A percentile compares a stretch with the other conserved stretches of the same genome.
phyloP scores from a whole-genome alignment of 2,329 filamentous ascomycete species.

The Helotiales sp. region DNA sequence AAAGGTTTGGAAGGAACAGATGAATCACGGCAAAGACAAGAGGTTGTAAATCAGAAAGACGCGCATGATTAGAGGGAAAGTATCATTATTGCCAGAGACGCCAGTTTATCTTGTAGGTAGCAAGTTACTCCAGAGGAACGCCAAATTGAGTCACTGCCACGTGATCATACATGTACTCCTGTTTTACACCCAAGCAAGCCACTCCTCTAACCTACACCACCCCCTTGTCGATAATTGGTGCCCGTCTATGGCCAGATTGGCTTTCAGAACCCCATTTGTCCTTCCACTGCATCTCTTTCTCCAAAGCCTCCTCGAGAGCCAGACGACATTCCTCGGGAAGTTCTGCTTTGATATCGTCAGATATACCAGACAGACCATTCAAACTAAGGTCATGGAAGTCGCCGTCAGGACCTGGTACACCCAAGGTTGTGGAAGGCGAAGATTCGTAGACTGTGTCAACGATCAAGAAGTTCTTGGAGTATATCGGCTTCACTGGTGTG shows the following conservation, averaged over 20 bases:
- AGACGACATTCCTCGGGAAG: slow-evolving; percentile 72
- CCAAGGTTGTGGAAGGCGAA: slow-evolving; percentile 58
- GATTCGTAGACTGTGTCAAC: slow-evolving; percentile 64
- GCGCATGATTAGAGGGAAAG: not conserved
- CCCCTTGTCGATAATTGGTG: slow-evolving; percentile 66
- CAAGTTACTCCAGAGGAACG: not conserved
- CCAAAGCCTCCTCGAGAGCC: slow-evolving; percentile 72
- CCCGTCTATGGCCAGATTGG: slow-evolving; percentile 56
- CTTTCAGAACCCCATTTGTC: slow-evolving; percentile 73
- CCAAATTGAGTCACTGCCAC: slow-evolving; percentile 12
- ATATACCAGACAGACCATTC: slow-evolving; percentile 65
- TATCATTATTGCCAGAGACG: not conserved
- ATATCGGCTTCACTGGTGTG: slow-evolving; percentile 57
- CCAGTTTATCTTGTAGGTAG: slow-evolving; percentile 3
- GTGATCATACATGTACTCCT: slow-evolving; percentile 2
- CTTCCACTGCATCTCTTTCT: slow-evolving; percentile 74
- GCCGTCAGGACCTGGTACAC: slow-evolving; percentile 63
- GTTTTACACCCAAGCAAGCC: slow-evolving; percentile 8
- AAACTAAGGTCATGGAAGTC: slow-evolving; percentile 52
- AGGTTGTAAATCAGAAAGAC: not conserved
- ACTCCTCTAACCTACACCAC: slow-evolving; percentile 19
- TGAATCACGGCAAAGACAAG: not conserved
- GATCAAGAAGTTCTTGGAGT: slow-evolving; percentile 66
- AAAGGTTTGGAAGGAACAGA: slow-evolving; percentile 1
- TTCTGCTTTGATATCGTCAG: slow-evolving; percentile 68